Base-by-base conservation (phyloP, 2,329 filamentous ascomycete genomes). In the Didymella lethalis region DNA sequence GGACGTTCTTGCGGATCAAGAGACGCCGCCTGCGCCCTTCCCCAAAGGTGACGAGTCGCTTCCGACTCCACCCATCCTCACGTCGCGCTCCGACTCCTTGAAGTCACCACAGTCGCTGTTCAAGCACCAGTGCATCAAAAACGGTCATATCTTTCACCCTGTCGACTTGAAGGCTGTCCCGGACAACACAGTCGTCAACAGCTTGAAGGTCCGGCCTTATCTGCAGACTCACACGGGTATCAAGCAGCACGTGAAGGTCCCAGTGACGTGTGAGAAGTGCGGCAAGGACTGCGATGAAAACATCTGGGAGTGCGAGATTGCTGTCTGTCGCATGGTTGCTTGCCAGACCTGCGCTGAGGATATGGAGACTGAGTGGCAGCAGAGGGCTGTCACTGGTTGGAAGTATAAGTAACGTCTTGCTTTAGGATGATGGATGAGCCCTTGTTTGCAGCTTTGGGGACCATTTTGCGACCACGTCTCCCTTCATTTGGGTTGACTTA, bases 231-330 rank as follows among this genome's bases (percentile, higher is more conserved):
- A 32, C 23, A 26, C 45, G 1, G 66, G 65, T 2, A 18, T 46
- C 26, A 64, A 50, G 45, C 61, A 68, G 48, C 62, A 66, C 10
- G 59, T 70, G 11, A 51, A 62, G n/a, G 51, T 72, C 0, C 56
- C 63, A 1, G 49, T 72, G 1, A 20, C 48, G 2, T 73, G 70
- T 50, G 61, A 70, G 12, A 62, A 54, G 26, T 73, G 70, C 20
- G 29, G 40, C 1, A n/a, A 60, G 2, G 59, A 66, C 31, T 60
- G 65, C 14, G 36, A 57, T 4, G 62, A 67, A 29, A 59, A 64
- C 26, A 18, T 70, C 0, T 72, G 61, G 63, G 57, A 68, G 31
- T 72, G 69, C 20, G 59, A 65, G 34, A 63, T 69, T 20, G 49
- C 57, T 3, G 63, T 64, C 2, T 72, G 69, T 51, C 54, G 57